These are phyloP conservation scores for Aspergillus persii DNA, from an alignment of 2,329 filamentous ascomycete genomes.

Conservation along the genomic window DNA sequence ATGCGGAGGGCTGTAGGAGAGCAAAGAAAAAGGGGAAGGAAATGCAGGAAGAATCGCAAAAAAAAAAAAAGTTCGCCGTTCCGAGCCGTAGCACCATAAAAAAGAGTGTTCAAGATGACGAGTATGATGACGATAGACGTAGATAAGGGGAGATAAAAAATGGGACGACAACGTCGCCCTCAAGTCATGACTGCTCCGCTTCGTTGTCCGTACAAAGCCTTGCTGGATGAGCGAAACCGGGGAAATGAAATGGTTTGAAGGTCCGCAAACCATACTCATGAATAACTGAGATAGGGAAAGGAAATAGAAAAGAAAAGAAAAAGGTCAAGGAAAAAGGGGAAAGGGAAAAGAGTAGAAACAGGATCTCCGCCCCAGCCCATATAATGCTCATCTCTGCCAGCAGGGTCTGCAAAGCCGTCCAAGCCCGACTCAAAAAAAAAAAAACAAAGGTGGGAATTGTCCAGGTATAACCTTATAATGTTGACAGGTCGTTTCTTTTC, in stretches of 20 bases:
- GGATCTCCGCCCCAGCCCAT: constrained; percentile 15
- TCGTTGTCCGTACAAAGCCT: constrained; percentile 11
- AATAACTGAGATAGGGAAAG: constrained; percentile 7
- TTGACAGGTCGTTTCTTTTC: constrained; percentile 16
- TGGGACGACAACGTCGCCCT: constrained; percentile 21
- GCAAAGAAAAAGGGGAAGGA: constrained; percentile 10
- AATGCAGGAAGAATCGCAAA: constrained; percentile 17
- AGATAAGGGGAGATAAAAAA: constrained; percentile 23
- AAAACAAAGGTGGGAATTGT: constrained; percentile 7
- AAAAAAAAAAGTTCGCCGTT: constrained; percentile 34
- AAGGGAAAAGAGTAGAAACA: constrained; percentile 15
- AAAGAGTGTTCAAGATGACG: constrained; percentile 28
- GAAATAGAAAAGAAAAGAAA: constrained; percentile 15
- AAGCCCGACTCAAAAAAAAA: constrained; percentile 15
- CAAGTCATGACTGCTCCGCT: constrained; percentile 10
- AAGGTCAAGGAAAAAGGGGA: constrained; percentile 14
- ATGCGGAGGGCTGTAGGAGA: constrained; percentile 15
- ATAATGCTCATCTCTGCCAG: constrained; percentile 17
- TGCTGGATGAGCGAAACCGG: constrained; percentile 12
- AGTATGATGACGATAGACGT: constrained; percentile 20
- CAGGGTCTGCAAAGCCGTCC: constrained; percentile 14
- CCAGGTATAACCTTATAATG: constrained; percentile 17
- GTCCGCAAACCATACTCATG: constrained; percentile 1
- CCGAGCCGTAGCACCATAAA: constrained; percentile 39
- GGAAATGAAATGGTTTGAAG: constrained; percentile 5